Evolutionary conservation across 257 asterid species (phyloP), one percentile per base, ranked within the genome.

Genomic region (Solanum piurae): DNA sequence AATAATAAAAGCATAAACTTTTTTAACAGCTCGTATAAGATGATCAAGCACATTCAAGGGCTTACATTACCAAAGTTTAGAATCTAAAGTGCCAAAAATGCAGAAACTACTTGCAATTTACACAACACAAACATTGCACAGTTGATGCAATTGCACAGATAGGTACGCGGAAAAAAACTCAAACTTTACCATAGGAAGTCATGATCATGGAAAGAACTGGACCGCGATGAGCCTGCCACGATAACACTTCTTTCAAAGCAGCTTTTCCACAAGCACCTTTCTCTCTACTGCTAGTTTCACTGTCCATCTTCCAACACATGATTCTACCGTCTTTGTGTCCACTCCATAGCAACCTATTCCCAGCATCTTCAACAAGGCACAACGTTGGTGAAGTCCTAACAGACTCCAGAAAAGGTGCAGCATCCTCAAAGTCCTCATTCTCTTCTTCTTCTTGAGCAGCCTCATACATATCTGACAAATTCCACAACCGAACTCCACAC

Each of bases 221-320:
- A 76, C 98, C 97, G 21, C 93, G 94, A 92, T 94, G 98, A 8
- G 98, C 99, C 88, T 94, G 98, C 99, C 99, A 97, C 0, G 99
- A 94, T 36, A 96, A 87, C 62, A 87, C 83, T 92, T 96, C 98
- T 73, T 87, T 90, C 87, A 95, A 93, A 33, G 91, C 93, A 82
- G 29, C 11, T 49, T 64, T 82, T 87, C 91, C 86, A 86, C 89
- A 82, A 89, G 33, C 55, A 27, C 66, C 18, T 49, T 69, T 69
- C 62, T 31, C 86, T 87, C 86, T 90, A 80, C 77, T 87, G 62
- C 92, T 89, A 73, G 87, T 76, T 64, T 69, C 89, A 66, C 84
- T 86, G 13, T 89, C 96, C 96, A 93, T 94, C 90, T 92, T 94
- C 99, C 99, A 97, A 87, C 98, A 96, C 92, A 93, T 88, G 71